A percentile compares a stretch with the other conserved stretches of the same genome.
Conservation (phyloP, 257 asterid species). For the Thymus mandschuricus region DNA sequence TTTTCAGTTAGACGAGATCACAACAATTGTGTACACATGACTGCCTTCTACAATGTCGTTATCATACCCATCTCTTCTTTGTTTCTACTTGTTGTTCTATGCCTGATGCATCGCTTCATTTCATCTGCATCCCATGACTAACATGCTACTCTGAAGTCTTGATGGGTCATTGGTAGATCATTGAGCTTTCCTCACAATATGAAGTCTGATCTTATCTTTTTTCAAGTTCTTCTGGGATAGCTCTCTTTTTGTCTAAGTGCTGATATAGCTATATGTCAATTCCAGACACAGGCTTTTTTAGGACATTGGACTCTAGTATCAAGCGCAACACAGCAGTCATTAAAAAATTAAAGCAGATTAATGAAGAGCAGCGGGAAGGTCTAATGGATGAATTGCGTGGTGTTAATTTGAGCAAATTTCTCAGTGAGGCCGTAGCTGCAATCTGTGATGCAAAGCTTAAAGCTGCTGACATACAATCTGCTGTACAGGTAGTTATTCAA, state of each 20-base stretch:
- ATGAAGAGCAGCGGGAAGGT: conserved; percentile 93
- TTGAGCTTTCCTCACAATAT: not conserved
- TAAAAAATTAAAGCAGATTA: conserved; percentile 92
- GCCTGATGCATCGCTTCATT: not conserved
- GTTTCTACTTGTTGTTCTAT: too few species aligned
- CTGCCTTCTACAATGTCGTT: conserved; percentile 1
- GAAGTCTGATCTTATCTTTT: conserved; percentile 17
- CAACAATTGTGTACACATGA: not conserved
- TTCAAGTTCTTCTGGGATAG: not conserved
- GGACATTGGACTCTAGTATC: conserved; percentile 98
- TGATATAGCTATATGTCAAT: conserved; percentile 36
- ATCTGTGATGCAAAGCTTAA: conserved; percentile 96
- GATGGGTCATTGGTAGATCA: not conserved
- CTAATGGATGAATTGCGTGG: conserved; percentile 91
- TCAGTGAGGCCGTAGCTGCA: conserved; percentile 96
- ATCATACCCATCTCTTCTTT: not conserved
- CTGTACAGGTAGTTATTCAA: conserved; percentile 76
- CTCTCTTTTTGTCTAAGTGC: conserved; percentile 5
- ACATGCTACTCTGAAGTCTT: conserved; percentile 15
- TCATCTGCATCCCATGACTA: conserved; percentile 9
- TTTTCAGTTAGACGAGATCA: not conserved
- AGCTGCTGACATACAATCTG: conserved; percentile 90
- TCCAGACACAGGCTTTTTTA: conserved; percentile 84
- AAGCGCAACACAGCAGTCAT: conserved; percentile 97
- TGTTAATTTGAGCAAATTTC: conserved; percentile 96